Base-by-base conservation (phyloP, 148 eudicot genomes). In the Chenopodium berlandieri region DNA sequence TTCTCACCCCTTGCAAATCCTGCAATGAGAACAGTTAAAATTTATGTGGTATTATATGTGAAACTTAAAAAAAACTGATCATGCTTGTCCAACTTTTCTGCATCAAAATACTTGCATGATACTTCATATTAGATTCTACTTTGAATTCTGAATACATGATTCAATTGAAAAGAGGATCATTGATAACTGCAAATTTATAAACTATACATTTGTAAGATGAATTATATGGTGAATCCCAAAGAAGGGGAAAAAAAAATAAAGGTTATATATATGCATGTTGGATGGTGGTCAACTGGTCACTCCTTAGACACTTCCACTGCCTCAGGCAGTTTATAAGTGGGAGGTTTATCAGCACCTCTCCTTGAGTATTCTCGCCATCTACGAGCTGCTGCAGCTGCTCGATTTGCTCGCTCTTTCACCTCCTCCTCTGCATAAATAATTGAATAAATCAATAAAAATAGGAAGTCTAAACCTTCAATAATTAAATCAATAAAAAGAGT, bases 351-450 rank as follows among this genome's bases (percentile, higher is more conserved):
- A 2, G 85, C 94, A 71, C 99, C 99, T 81, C 69, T 88, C 80
- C 99, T 84, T 1, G 99, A 95, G 81, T 94, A 95, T 81, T 95
- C 99, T 56, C 99, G 86, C 99, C 99, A 95, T 84, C 94, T 89
- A 64, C 99, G 90, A 84, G 99, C 94, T 27, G 97, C 99, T 75
- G 97, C 97, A 30, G 99, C 99, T 34, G 99, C 97, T 84, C 97
- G 78, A 52, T 75, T 86, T 8, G 91, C 87, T 87, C 99, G 88
- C 86, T 92, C 97, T 80, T 90, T 89, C 58, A 85, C 92, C 79
- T 92, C 92, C 81, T 95, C 97, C 83, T 95, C 99, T 94, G 97
- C 73, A 40, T 5, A 40, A 40, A 40, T 6, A 40, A 40, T 5
- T 40, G 8, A 40, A 40, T 40, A 40, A 4, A 37, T 37, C 60